Base-by-base conservation (phyloP, 1,284 basidiomycete species). In the Cystobasidium pallidum region DNA sequence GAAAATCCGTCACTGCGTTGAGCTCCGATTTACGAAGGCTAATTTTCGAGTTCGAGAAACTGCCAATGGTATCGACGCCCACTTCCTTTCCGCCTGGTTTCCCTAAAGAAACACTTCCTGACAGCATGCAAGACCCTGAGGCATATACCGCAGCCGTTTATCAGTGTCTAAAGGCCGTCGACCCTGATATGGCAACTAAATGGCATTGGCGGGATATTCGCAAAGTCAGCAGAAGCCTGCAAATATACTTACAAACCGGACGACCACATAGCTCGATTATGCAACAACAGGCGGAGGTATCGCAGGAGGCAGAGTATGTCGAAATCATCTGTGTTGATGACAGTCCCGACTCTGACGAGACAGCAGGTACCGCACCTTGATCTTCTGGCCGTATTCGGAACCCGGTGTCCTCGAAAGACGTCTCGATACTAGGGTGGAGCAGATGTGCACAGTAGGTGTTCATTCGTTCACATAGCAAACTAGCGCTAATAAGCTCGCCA, bases 151-250 rank as follows among this genome's bases (percentile, higher is more conserved):
- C 86, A 66, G 79, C 82, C 28, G 81, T 97, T 6, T 87, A 94
- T 81, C 82, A 81, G 8, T 83, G 97, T 1, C 82, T 99, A 2
- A 80, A 84, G 2, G 80, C 82, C 0, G 83, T 99, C 6, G 96
- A 99, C 78, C 88, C 88, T 0, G 78, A 80, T 0, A 88, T 94
- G 72, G 92, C 91, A 0, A 83, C 83, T 17, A 84, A 94, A 74
- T 99, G 96, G 95, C 96, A 99, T 80, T 96, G 93, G 91, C 86
- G 85, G 74, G 96, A 99, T 78, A 88, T 91, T 0, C 85, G 96
- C 21, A 99, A 98, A 80, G 89, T 97, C 1, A 81, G 91, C 26
- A 86, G 94, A 30, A 91, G 87, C 74, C 81, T 99, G 1, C 85
- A 87, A 55, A 88, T 98, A 36, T 88, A 94, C 75, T 88, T 87